Evolutionary conservation across 305 asterid species (phyloP), one percentile per base, ranked within the genome.

Genomic region (Withania somnifera): DNA sequence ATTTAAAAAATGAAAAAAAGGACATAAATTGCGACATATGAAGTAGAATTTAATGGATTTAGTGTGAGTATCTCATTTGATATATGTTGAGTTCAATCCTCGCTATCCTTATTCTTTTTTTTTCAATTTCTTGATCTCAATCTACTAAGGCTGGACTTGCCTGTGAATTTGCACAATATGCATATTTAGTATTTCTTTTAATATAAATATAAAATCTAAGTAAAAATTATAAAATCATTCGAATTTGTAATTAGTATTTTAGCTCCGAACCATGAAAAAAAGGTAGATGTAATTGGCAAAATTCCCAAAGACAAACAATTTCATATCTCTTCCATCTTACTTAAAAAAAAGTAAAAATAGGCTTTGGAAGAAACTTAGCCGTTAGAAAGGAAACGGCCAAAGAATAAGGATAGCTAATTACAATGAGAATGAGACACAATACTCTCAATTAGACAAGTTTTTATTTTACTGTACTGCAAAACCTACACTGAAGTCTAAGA

Each of bases 401-500:
- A 50, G 87, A 85, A 77, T n/a, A n/a, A n/a, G n/a, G n/a, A n/a
- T n/a, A n/a, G 87, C 83, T 88, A 90, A 89, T 87, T 89, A 89
- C 90, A 89, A 84, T 58, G 88, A 83, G 80, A 86, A 84, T 82
- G 78, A 88, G 89, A 89, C 89, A 88, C 78, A 83, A 81, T 56
- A 83, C 77, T 66, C 61, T 83, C 88, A 83, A 79, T 77, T 87
- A 81, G 84, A 79, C 86, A 60, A 42, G 20, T 28, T 63, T 83
- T 88, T 88, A 85, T 90, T 87, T 47, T 73, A 73, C 79, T 45
- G 24, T 73, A 26, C 83, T 24, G 89, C 87, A 85, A 83, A 90
- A 82, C 86, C 93, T 91, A 82, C 91, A 81, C 88, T 86, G 52
- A 86, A 86, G 84, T 73, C 88, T 83, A 81, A 57, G 78, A 38